Evolutionary conservation across 2,329 filamentous ascomycete genomes (phyloP).

Genomic region (Didymella pinodella): DNA sequence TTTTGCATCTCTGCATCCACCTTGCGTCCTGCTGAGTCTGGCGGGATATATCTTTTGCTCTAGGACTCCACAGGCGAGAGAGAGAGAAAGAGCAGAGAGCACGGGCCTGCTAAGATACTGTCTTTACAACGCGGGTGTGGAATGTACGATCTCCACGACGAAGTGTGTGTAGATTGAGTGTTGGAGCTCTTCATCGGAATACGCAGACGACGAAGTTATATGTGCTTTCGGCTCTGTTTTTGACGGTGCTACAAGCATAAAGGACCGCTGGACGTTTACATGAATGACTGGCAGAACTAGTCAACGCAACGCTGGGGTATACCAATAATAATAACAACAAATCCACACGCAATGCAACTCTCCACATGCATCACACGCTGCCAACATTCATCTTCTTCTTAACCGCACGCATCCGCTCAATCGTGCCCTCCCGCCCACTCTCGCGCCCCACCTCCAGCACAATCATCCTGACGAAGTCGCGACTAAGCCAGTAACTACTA

Average conservation of each 20-base stretch:
- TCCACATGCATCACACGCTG: neutral
- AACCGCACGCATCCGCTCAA: conserved; percentile 62
- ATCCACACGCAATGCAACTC: neutral
- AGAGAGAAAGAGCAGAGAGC: no score
- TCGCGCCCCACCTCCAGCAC: conserved; percentile 85
- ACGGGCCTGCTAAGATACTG: no score
- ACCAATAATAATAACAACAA: neutral
- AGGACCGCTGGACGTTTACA: neutral
- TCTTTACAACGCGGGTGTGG: no score
- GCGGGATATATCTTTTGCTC: no score
- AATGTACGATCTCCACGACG: no score
- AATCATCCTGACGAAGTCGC: conserved; percentile 88
- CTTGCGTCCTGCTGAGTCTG: no score
- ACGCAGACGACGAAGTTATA: no score
- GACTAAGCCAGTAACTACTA: conserved; percentile 89
- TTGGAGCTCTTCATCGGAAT: no score
- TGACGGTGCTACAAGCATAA: no score
- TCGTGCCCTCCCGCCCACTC: conserved; percentile 69
- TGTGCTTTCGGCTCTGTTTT: no score
- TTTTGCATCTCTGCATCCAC: conserved; percentile 1
- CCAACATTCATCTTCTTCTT: conserved; percentile 54
- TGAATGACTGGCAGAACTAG: neutral
- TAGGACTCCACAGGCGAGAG: no score
- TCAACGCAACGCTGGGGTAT: neutral
- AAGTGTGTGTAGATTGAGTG: no score